Base-by-base conservation (phyloP, 1,139 yeast species). In the Nakaseomyces uthaithaninus region DNA sequence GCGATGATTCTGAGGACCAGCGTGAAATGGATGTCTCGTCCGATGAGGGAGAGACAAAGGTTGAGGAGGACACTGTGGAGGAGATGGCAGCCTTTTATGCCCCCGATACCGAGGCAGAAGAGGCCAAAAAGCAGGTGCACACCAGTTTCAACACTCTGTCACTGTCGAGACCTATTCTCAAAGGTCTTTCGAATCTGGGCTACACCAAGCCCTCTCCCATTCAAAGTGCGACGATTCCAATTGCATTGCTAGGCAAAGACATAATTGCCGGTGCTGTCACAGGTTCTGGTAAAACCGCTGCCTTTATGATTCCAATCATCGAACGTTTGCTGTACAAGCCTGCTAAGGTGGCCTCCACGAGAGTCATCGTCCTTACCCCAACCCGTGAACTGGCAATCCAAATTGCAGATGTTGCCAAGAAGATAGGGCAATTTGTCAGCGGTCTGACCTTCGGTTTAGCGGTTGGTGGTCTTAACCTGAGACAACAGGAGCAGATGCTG, bases 181-280 rank as follows among this genome's bases (percentile, higher is more conserved):
- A 84, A 55, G 95, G 94, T 34, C 66, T 93, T 41, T 71, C 84
- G 9, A 77, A 78, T 19, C 68, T 93, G 36, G 94, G 94, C 3
- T 93, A 89, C 60, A 61, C 79, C 10, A 74, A 73, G 39, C 98
- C 98, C 11, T 83, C 96, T 0, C 95, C 96, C 12, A 85, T 93
- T 67, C 98, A 91, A 66, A 72, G 91, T 43, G 86, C 95, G 2
- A 77, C 94, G 11, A 87, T 91, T 48, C 98, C 99, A 8, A 79
- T 89, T 42, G 95, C 96, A 0, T 70, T 91, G 34, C 64, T 84
- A 50, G 98, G 98, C 52, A 89, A 85, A 57, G 95, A 86, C 62
- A 77, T 91, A 41, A 95, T 91, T 51, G 99, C 98, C n/a, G 97
- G 97, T 68, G 98, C 98, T 27, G 95, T 85, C 20, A 91, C 99